Evolutionary conservation across 306 rosid genomes (phyloP), one percentile per base, ranked within the genome.

Genomic region (Acacia acuminata): DNA sequence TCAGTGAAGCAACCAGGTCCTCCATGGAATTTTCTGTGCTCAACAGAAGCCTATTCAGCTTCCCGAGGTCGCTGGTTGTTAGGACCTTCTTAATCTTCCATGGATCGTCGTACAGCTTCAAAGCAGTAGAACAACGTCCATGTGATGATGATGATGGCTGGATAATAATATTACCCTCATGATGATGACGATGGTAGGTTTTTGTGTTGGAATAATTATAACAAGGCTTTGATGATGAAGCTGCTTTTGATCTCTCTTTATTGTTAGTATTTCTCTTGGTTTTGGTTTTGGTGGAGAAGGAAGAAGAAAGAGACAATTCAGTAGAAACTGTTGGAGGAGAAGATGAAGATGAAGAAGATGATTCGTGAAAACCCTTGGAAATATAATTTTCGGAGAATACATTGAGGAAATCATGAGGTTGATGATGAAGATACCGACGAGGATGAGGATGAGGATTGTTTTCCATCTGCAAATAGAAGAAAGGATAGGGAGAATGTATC

Each of bases 11-110:
- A 60, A 56, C 51, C 2, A 81, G 15, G 0, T 45, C 68, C 40
- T 71, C 73, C 14, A 47, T 27, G 48, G 48, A 2, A 65, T 56
- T 56, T 9, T 66, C 50, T 1, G 20, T 19, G 1, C 77, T 27
- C 2, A 85, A 13, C 36, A 85, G 27, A 67, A 82, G 78, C 8
- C 75, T 40, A 22, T 42, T 78, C 25, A 56, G 58, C 15, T 70
- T 78, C 19, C 88, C 83, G 13, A 73, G 30, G 27, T 81, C 85
- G 13, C 88, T 85, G 7, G 36, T 7, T 0, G 75, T 81, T 8
- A 85, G 48, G 4, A 12, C 67, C 55, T 85, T 85, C 63, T 45
- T 81, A 25, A 85, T 81, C 82, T 81, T 85, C 83, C 85, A 85
- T 0, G 77, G 83, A 3, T 74, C 66, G 6, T 66, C 77, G 12